These are phyloP conservation scores for Peterozyma toletana DNA, from an alignment of 805 yeast species.

Conservation along the genomic window DNA sequence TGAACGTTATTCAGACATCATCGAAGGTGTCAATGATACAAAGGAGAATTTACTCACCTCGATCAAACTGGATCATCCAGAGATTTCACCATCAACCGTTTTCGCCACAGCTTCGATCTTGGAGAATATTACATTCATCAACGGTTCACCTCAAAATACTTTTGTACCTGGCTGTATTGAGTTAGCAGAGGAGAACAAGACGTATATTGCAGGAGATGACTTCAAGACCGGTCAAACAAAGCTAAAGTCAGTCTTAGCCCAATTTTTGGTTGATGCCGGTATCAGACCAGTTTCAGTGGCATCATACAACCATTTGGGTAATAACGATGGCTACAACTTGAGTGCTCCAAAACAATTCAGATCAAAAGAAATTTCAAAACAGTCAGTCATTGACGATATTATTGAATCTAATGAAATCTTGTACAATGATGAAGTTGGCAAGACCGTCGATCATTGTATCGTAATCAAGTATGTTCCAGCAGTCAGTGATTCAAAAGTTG, in stretches of 20 bases:
- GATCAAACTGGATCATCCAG: conserved; percentile 72
- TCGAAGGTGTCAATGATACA: conserved; percentile 80
- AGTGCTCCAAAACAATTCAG: conserved; percentile 89
- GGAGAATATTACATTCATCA: conserved; percentile 84
- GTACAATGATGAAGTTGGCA: conserved; percentile 74
- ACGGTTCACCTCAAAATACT: conserved; percentile 97
- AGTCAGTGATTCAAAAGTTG: conserved; percentile 94
- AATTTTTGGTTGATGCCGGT: conserved; percentile 95
- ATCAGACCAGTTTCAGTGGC: conserved; percentile 92
- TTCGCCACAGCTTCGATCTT: conserved; percentile 91
- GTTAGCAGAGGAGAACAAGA: conserved; percentile 68
- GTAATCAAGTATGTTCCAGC: conserved; percentile 93
- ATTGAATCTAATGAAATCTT: conserved; percentile 80
- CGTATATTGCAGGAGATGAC: conserved; percentile 94
- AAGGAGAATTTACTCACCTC: conserved; percentile 70
- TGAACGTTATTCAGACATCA: conserved; percentile 79
- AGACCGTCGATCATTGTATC: conserved; percentile 84
- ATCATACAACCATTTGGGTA: conserved; percentile 93
- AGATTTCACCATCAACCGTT: conserved; percentile 87
- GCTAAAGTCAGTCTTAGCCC: conserved; percentile 92
- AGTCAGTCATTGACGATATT: conserved; percentile 90
- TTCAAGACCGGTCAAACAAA: conserved; percentile 97
- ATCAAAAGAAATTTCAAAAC: conserved; percentile 91
- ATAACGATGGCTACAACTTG: conserved; percentile 91
- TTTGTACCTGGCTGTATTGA: conserved; percentile 93